A percentile compares a stretch with the other conserved stretches of the same genome.
These are phyloP conservation scores for Fistulinella prunicolor DNA, from an alignment of 768 basidiomycete genomes.

Conservation along the genomic window DNA sequence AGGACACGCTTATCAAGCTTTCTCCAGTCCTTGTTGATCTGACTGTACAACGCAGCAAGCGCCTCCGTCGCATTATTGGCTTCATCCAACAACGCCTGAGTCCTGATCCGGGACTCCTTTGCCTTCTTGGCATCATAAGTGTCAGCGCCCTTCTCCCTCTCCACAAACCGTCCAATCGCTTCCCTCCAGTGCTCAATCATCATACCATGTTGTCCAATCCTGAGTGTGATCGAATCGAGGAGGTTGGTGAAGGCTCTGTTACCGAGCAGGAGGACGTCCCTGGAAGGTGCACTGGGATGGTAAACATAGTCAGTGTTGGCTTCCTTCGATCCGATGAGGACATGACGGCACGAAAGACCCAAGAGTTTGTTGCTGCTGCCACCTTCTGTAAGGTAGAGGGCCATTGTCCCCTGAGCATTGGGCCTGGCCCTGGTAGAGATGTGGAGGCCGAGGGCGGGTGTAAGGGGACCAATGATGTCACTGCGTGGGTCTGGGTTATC, in stretches of 20 bases:
- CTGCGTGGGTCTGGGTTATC: background rate
- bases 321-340: constrained; percentile 24
- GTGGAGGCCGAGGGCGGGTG: constrained; percentile 33
- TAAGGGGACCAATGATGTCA: constrained; percentile 21
- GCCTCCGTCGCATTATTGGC: background rate
- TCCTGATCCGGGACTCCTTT: background rate
- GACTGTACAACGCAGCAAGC: background rate
- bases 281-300: constrained; percentile 25
- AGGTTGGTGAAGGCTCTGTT: constrained; percentile 25
- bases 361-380: constrained; percentile 26
- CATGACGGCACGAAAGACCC: constrained; percentile 32
- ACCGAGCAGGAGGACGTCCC: constrained; percentile 34
- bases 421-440: constrained; percentile 34
- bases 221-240: constrained; percentile 29
- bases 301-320: constrained; percentile 27
- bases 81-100: background rate
- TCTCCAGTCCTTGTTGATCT: constrained; percentile 2
- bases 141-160: background rate
- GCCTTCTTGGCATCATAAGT: constrained; percentile 8
- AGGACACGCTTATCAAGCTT: constrained; percentile 32
- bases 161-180: constrained; percentile 20
- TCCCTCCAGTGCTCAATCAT: constrained; percentile 17
- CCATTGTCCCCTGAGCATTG: constrained; percentile 25
- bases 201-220: constrained; percentile 21
- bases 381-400: constrained; percentile 31